Evolutionary conservation across 164 flowering plant species (phyloP), one percentile per base, ranked within the genome.

Genomic region (Pachysandra terminalis): DNA sequence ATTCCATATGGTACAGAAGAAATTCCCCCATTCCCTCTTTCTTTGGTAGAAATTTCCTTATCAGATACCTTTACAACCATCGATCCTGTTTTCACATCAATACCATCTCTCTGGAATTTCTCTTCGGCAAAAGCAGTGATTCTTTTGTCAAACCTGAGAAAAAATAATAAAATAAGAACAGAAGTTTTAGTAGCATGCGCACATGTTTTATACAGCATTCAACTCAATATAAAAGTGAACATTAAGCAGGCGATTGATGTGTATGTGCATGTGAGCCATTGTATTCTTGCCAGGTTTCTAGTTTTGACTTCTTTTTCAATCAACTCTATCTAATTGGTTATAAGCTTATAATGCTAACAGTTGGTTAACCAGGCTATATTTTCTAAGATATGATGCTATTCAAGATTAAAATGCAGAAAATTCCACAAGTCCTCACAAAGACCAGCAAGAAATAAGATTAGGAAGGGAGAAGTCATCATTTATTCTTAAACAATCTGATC

Each of bases 121-220:
- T 76, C 76, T 74, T 85, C 91, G 53, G 98, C 97, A 83, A 91
- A 94, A 22, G 71, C 65, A 62, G 88, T 85, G 63, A 93, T 93
- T 74, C 98, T 88, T 73, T 86, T 84, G 78, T 93, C 98, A 86
- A 87, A 93, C 92, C 98, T 93, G 78, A 40, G 75, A 62, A 54
- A 49, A 0, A 19, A 73, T n/a, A n/a, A n/a, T n/a, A n/a, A n/a
- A n/a, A n/a, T n/a, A 27, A n/a, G n/a, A n/a, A n/a, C n/a, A n/a
- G n/a, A 24, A 61, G 12, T 51, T 45, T 22, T 32, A 24, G 22
- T 64, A 68, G 35, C 63, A 52, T 64, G 63, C 66, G 56, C 1
- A 45, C 51, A 5, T 45, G 17, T 45, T 12, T 12, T 1, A 65
- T 28, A 28, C 54, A 56, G 14, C 59, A 63, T 19, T 22, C 51